A percentile compares a stretch with the other conserved stretches of the same genome.
phyloP scores from a whole-genome alignment of 164 flowering plant species.

The Tetracentron sinense region DNA sequence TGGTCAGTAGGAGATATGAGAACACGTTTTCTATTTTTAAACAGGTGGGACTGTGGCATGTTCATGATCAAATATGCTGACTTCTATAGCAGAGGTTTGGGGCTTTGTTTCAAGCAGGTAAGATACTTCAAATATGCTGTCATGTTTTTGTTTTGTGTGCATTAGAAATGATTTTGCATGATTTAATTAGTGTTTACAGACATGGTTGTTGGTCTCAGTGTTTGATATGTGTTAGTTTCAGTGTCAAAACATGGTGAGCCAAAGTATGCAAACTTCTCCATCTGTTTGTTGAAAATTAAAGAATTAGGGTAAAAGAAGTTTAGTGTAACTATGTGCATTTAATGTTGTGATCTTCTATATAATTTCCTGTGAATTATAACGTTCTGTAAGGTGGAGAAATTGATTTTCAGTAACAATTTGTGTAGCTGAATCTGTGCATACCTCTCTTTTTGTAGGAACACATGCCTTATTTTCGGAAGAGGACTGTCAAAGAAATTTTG shows the following conservation, averaged over 20 bases:
- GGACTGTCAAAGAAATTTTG: slow-evolving; percentile 85
- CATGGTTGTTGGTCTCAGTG: no score
- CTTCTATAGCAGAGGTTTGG: slow-evolving; percentile 82
- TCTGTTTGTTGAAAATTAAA: no score
- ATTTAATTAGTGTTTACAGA: no score
- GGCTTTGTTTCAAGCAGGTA: slow-evolving; percentile 83
- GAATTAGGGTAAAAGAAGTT: no score
- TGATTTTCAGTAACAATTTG: not conserved
- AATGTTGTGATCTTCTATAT: no score
- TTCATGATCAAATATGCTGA: slow-evolving; percentile 97
- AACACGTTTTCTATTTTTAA: not conserved
- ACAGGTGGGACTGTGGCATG: slow-evolving; percentile 93
- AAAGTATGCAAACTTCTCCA: no score
- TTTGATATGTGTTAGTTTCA: no score
- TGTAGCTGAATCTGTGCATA: not conserved
- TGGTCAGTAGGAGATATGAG: not conserved
- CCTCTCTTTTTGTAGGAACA: slow-evolving; percentile 43
- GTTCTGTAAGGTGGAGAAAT: no score
- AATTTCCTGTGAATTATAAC: no score
- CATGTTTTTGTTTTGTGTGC: no score
- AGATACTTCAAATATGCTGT: not conserved
- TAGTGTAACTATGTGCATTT: no score
- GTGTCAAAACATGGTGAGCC: no score
- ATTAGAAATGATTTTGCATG: not conserved
- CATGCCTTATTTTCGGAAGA: slow-evolving; percentile 85